Conservation (phyloP, 371 early-diverging fungal genomes). For the Dipsacomyces acuminosporus region DNA sequence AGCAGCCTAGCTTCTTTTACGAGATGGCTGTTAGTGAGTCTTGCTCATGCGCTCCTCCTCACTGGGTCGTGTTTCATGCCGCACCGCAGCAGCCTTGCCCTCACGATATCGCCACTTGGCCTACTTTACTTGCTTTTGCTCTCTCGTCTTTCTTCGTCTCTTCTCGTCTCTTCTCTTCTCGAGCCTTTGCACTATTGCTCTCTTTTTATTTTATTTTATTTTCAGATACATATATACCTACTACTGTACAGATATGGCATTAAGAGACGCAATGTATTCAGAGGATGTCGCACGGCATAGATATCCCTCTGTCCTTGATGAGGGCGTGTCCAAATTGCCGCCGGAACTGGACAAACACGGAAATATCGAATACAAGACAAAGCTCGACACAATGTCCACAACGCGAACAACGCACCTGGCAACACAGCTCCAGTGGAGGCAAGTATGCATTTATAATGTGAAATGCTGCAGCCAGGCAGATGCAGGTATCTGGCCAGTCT, state of each 20-base stretch:
- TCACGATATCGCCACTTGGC: too few species aligned
- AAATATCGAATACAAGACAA: slow-evolving; percentile 85
- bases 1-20: too few species aligned
- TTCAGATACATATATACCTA: background rate
- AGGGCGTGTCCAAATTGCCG: slow-evolving; percentile 53
- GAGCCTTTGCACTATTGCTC: background rate
- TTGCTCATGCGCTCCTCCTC: too few species aligned
- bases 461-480: too few species aligned
- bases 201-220: background rate
- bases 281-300: slow-evolving; percentile 8
- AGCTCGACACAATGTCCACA: slow-evolving; percentile 65
- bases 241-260: slow-evolving; percentile 17
- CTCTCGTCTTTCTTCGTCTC: background rate
- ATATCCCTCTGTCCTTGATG: slow-evolving; percentile 28
- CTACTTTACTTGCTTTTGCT: background rate
- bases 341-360: slow-evolving; percentile 81
- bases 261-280: slow-evolving; percentile 39
- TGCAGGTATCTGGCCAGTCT: too few species aligned
- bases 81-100: too few species aligned
- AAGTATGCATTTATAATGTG: slow-evolving; percentile 35
- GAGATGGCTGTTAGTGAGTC: too few species aligned
- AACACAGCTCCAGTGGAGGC: slow-evolving; percentile 89
- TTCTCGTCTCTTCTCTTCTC: slow-evolving; percentile 1
- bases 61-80: too few species aligned
- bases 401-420: slow-evolving; percentile 77